Base-by-base conservation (phyloP, 2,329 filamentous ascomycete genomes). In the Davidsoniella neocaledoniae region DNA sequence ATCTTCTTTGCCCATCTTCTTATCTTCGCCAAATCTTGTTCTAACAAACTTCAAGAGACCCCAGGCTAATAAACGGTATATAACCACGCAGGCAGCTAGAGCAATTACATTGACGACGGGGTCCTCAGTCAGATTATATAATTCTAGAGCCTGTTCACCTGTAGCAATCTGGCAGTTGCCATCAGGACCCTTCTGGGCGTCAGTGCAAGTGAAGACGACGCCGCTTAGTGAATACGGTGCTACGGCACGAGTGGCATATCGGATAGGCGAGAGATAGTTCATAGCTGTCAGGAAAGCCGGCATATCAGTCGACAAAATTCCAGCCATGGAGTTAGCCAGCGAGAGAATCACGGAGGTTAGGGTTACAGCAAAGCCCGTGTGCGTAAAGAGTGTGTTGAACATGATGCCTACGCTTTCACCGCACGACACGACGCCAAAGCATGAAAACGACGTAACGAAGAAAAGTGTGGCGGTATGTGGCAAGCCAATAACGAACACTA, bases 341-440 rank as follows among this genome's bases (percentile, higher is more conserved):
- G 77, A 79, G 3, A 88, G 68, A 16, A 87, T 68, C 40, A 85
- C 72, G 1, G 74, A 78, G 55, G 81, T 85, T 50, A 85, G 64
- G 56, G 84, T 86, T 52, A 87, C 76, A 0, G 82, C 81, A 60
- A 87, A 87, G 2, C 83, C 83, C 0, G 81, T 83, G 58, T 87
- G 82, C 6, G 61, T 62, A 60, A 86, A 83, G 7, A 87, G 64
- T 0, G 82, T 86, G 64, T 86, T 86, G 68, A 87, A 87, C 65
- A 86, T 77, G 58, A 88, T 86, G 1, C 83, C 83, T 1, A 87
- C 59, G 48, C 77, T 82, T 66, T 87, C 83, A 23, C 83, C 83
- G 57, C 81, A 86, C 49, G 69, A 80, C 14, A 85, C 79, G 49
- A 87, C 75, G 55, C 77, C 81, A 58, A 87, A 86, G 55, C 77